Conservation (phyloP, 306 rosid genomes). For the Vigna hirtella region DNA sequence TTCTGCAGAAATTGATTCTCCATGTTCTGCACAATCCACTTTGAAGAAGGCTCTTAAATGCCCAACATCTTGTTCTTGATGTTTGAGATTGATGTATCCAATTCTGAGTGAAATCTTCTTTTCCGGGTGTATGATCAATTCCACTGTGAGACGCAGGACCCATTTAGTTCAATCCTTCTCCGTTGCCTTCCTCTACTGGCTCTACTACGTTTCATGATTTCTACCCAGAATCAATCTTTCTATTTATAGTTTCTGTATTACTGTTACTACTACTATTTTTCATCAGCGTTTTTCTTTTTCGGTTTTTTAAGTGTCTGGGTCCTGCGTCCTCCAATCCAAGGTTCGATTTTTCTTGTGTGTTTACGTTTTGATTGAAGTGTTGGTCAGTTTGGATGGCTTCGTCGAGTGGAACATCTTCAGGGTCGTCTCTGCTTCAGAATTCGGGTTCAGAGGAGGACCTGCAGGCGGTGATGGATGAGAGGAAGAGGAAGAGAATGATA, state of each 20-base stretch:
- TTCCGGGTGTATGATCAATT: conserved; percentile 89
- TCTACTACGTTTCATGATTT: conserved; percentile 93
- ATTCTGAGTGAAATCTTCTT: conserved; percentile 81
- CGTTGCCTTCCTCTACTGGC: conserved; percentile 91
- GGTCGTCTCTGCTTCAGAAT: conserved; percentile 61
- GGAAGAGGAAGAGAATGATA: conserved; percentile 91
- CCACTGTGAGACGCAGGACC: conserved; percentile 86
- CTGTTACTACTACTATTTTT: not conserved
- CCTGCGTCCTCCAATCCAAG: conserved; percentile 43
- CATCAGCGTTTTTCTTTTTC: conserved; percentile 22
- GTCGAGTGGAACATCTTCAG: conserved; percentile 74
- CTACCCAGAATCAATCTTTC: too few relatives aligned
- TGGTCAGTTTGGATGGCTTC: conserved; percentile 55
- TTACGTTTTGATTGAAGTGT: not conserved
- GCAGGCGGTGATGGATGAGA: conserved; percentile 65
- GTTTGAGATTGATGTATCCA: conserved; percentile 93
- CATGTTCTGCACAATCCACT: not conserved
- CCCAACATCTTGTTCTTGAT: conserved; percentile 63
- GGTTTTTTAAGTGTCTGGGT: conserved; percentile 51
- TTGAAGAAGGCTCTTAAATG: conserved; percentile 49
- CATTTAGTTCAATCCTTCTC: conserved; percentile 92
- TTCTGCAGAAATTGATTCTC: not conserved
- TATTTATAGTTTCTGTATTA: not conserved
- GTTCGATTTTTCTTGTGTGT: not conserved
- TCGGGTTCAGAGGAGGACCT: conserved; percentile 75